Base-by-base conservation (phyloP, 495 filamentous ascomycete species). In the Sordaria brevicollis region DNA sequence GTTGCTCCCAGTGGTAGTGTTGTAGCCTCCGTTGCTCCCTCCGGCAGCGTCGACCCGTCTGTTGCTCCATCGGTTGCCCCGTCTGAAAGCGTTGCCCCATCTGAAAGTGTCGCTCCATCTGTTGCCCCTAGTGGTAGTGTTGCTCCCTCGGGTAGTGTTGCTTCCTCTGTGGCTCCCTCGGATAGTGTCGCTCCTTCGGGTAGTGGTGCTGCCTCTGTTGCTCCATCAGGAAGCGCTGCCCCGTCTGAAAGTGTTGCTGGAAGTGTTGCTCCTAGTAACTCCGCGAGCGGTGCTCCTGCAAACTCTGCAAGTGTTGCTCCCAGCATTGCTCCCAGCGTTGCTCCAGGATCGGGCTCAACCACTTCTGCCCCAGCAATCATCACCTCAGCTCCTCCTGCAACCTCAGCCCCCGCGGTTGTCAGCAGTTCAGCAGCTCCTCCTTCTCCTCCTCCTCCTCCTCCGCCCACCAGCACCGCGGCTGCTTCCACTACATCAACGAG, bases 301-400 rank as follows among this genome's bases (percentile, higher is more conserved):
- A 66, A 35, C 29, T 65, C 68, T 5, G n/a, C 33, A 3, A 36
- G 49, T 29, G 11, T 57, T 11, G 41, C 41, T 41, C 17, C 39
- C 1, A 19, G 41, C 19, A 10, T 25, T 49, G 41, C 9, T 49
- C 41, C 41, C 35, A 41, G 41, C 41, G 19, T 49, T 21, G 41
- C 41, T 25, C 41, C 62, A 34, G 33, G 21, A 29, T 43, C 69
- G 3, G 25, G 65, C 25, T 67, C 65, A 11, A 39, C 62, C 10
- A 43, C 21, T 31, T 43, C 19, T 38, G 15, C 25, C 21, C n/a
- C n/a, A 15, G 29, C 21, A 15, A n/a, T 38, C 69, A 78, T 70
- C 77, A 73, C 37, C 74, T 77, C 67, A 70, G 72, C 21, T 70
- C 72, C 41, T 49, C n/a, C 62, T 17, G 13, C 43, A 70, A 78